Conservation (phyloP, 2,329 filamentous ascomycete genomes). For the Fusarium chuoi region DNA sequence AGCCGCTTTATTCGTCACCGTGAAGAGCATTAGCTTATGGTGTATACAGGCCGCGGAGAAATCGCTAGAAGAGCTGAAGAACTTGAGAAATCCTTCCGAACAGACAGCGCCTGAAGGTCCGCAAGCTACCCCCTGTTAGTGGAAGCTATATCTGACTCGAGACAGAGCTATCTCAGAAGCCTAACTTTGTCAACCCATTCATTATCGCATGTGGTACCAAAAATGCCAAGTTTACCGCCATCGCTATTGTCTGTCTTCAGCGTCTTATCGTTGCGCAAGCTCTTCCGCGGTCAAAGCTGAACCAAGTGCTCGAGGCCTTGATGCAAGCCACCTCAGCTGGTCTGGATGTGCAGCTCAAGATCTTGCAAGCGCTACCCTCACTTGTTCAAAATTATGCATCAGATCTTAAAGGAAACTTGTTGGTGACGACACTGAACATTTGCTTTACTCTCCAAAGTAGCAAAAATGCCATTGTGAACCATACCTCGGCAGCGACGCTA, state of each 20-base stretch:
- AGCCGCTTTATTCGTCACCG: conserved; percentile 39
- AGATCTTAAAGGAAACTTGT: conserved; percentile 81
- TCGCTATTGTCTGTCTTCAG: conserved; percentile 89
- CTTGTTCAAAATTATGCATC: conserved; percentile 89
- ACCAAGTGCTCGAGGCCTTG: conserved; percentile 88
- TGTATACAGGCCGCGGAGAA: conserved; percentile 82
- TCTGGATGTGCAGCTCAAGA: conserved; percentile 94
- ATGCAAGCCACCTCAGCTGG: conserved; percentile 83
- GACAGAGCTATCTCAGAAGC: conserved; percentile 81
- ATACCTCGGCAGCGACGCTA: conserved; percentile 94
- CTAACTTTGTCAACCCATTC: conserved; percentile 91
- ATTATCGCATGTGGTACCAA: conserved; percentile 91
- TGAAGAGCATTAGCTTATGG: neutral
- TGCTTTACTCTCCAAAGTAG: conserved; percentile 91
- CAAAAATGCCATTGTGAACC: conserved; percentile 93
- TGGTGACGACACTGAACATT: conserved; percentile 86
- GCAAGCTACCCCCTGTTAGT: conserved; percentile 23
- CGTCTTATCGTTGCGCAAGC: conserved; percentile 85
- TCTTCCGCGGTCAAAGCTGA: conserved; percentile 80
- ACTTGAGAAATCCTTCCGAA: conserved; percentile 49
- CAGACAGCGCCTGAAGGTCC: conserved; percentile 53
- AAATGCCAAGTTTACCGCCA: conserved; percentile 89
- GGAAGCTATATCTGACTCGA: conserved; percentile 36
- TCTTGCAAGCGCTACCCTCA: conserved; percentile 89
- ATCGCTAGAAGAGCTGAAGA: conserved; percentile 88